Evolutionary conservation across 257 asterid species (phyloP), one percentile per base, ranked within the genome.

Genomic region (Buddleja alternifolia): DNA sequence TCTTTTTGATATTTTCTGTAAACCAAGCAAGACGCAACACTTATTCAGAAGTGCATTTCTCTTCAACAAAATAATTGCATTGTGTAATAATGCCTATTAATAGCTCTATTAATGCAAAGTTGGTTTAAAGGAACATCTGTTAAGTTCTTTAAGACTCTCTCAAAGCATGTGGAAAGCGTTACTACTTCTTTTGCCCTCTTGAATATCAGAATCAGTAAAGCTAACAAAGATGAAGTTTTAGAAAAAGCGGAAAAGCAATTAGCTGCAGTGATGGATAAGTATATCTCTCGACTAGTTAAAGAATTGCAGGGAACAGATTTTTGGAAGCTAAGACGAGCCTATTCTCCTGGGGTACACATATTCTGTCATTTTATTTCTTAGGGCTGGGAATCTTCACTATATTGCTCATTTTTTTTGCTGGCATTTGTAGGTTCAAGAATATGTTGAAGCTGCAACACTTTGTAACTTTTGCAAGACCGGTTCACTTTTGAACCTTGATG

Each of bases 321-420:
- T 70, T 93, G 99, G 99, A 93, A 91, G 83, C 78, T 93, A 53
- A 86, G 96, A 74, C 89, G 93, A 74, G 96, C 99, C 63, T 90
- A 93, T 75, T 93, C 97, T 72, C 99, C 97, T 16, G 99, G 99
- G 95, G 97, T 90, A 51, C 48, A n/a, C 58, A 48, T 53, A 23
- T 67, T 71, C n/a, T n/a, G n/a, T n/a, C n/a, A n/a, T n/a, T n/a
- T n/a, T n/a, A n/a, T n/a, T n/a, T n/a, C n/a, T n/a, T n/a, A n/a
- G n/a, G n/a, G n/a, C n/a, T n/a, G n/a, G n/a, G n/a, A n/a, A n/a
- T n/a, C n/a, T n/a, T n/a, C n/a, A n/a, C n/a, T n/a, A n/a, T n/a
- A n/a, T n/a, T n/a, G n/a, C n/a, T n/a, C 14, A 79, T 41, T 0
- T 60, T 60, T 32, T 60, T 63, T 75, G 24, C 73, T 74, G 50